Evolutionary conservation across 2,329 filamentous ascomycete species (phyloP), one percentile per base, ranked within the genome.

Genomic region (Alternaria gaisen): DNA sequence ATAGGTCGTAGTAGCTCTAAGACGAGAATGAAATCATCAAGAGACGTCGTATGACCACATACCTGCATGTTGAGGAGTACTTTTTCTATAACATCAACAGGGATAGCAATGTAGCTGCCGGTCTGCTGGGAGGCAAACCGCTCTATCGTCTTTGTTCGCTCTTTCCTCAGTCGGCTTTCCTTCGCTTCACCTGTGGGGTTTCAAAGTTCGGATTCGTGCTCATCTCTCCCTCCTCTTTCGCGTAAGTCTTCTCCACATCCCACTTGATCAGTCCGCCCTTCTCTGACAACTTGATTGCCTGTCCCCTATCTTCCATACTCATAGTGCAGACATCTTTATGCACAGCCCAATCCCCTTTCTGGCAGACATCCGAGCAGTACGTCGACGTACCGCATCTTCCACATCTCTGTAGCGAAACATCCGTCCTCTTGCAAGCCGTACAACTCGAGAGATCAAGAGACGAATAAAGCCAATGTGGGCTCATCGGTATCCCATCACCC

Each of bases 401-500:
- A 38, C 70, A 72, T 2, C 70, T 60, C 41, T 70, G 64, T 5
- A 71, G 34, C 22, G 24, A 2, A 14, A 26, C n/a, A 26, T 16
- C 20, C 16, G 41, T 44, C 48, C 26, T 52, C 1, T 36, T 24
- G 22, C 69, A 72, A 2, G 60, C 53, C 14, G 68, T 71, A 32
- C 70, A 72, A 12, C 16, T 47, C 0, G 12, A 20, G 2, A 72
- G 48, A 36, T 66, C 50, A 3, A 69, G 60, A 1, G 52, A 20
- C 4, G 51, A 30, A 28, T 72, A 72, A 9, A 72, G 41, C 67
- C 68, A 66, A n/a, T 70, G 68, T 8, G 68, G 68, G 12, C 53
- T 64, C 67, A 69, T 72, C 3, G 65, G 55, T 3, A 72, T 71
- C 2, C 70, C 70, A 38, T 72, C 70, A 12, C 67, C 66, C 55